Conservation (phyloP, 768 basidiomycete genomes). For the Boletus sensibilis region DNA sequence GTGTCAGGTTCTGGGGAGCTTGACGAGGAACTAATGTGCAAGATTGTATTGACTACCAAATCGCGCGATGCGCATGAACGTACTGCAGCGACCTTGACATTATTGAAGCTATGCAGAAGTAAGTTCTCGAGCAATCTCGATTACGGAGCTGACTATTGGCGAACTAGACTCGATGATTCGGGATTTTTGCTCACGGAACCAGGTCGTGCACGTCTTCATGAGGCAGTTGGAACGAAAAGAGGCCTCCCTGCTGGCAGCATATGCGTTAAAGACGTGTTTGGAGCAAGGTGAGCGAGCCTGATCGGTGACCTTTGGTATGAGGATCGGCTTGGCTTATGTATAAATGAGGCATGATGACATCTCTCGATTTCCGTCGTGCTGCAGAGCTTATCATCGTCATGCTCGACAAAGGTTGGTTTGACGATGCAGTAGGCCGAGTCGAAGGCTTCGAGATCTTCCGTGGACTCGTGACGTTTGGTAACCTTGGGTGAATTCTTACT, state of each 20-base stretch:
- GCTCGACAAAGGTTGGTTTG: conserved; percentile 16
- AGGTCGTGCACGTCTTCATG: background rate
- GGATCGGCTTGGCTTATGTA: too few species aligned
- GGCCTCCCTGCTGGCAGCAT: conserved; percentile 9
- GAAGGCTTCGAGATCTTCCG: too few species aligned
- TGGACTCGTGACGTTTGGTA: conserved; percentile 4
- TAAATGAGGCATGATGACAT: background rate
- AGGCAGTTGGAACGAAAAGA: background rate
- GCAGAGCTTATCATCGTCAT: background rate
- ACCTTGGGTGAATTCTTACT: background rate
- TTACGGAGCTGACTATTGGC: background rate
- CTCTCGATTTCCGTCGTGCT: background rate
- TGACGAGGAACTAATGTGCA: background rate
- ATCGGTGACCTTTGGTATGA: too few species aligned
- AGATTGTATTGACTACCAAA: background rate
- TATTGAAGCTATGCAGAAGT: conserved; percentile 13
- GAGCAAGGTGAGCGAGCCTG: background rate
- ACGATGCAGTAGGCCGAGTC: conserved; percentile 10
- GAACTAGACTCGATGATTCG: background rate
- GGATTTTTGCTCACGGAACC: background rate
- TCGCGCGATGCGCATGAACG: background rate
- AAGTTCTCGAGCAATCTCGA: background rate
- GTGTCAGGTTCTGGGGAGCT: background rate
- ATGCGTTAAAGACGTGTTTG: conserved; percentile 6
- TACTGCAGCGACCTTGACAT: conserved; percentile 3